phyloP scores from a whole-genome alignment of 495 filamentous ascomycete genomes.

The Hypomontagnella submonticulosa region DNA sequence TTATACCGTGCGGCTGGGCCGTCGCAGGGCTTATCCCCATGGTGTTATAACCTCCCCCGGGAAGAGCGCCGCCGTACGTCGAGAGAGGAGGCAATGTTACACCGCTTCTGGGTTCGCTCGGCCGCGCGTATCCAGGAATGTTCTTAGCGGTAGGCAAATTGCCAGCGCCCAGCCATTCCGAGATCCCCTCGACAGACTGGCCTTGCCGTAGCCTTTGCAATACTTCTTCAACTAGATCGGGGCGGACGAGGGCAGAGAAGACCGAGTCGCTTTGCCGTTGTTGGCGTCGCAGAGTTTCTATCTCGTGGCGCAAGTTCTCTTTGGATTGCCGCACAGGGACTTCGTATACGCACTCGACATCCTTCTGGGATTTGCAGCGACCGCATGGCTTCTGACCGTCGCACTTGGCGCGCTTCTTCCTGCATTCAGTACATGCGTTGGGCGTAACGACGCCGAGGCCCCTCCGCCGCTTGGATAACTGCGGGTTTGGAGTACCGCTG shows the following conservation, averaged over 20 bases:
- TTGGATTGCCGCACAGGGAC: constrained; percentile 65
- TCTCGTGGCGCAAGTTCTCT: constrained; percentile 62
- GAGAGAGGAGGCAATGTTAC: constrained; percentile 39
- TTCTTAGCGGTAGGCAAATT: constrained; percentile 33
- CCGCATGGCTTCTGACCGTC: constrained; percentile 64
- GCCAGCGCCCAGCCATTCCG: constrained; percentile 56
- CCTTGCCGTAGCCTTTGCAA: constrained; percentile 59
- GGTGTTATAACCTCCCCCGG: constrained; percentile 37
- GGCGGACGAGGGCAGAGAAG: constrained; percentile 56
- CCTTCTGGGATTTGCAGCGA: constrained; percentile 60
- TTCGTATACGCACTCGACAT: constrained; percentile 64
- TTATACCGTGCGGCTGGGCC: constrained; percentile 36
- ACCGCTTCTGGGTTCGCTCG: constrained; percentile 37
- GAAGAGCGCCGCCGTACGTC: constrained; percentile 28
- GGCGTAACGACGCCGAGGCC: constrained; percentile 64
- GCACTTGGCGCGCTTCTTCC: constrained; percentile 69
- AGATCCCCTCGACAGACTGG: constrained; percentile 60
- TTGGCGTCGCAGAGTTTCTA: constrained; percentile 60
- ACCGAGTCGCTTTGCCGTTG: constrained; percentile 59
- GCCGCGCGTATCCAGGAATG: constrained; percentile 31
- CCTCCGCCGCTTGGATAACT: constrained; percentile 57
- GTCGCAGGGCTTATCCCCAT: constrained; percentile 37
- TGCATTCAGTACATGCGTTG: constrained; percentile 67
- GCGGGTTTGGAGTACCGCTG: constrained; percentile 17
- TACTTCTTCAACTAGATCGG: constrained; percentile 59